phyloP scores from a whole-genome alignment of 2,329 filamentous ascomycete genomes.

The Helicocarpus griseus region DNA sequence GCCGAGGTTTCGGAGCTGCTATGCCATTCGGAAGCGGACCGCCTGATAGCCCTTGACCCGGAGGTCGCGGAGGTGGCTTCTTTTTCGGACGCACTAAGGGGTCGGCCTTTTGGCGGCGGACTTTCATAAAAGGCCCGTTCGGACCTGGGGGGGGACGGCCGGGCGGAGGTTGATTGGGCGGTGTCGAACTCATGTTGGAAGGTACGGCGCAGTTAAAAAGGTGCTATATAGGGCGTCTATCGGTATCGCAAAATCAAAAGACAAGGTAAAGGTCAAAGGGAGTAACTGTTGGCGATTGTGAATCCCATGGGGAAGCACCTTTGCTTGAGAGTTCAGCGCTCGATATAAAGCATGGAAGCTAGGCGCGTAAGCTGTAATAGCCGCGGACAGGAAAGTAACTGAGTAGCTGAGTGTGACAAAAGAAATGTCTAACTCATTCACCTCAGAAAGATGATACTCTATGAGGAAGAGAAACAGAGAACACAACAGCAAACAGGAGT shows the following conservation, averaged over 20 bases:
- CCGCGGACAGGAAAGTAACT: too few relatives aligned
- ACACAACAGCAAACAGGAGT: background rate
- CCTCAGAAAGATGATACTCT: background rate
- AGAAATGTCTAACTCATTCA: background rate
- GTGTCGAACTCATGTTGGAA: conserved; percentile 23
- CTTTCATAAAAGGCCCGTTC: conserved; percentile 35
- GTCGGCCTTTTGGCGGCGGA: conserved; percentile 46
- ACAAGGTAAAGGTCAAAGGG: background rate
- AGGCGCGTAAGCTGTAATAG: too few relatives aligned
- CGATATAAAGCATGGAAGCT: background rate
- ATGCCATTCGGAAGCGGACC: conserved; percentile 14
- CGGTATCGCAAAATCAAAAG: background rate
- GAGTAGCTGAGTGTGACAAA: too few relatives aligned
- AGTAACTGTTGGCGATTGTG: background rate
- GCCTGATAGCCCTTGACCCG: conserved; percentile 2
- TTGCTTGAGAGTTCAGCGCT: background rate
- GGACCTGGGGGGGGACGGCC: conserved; percentile 37
- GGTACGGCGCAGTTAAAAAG: background rate
- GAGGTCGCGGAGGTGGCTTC: conserved; percentile 21
- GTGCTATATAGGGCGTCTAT: background rate
- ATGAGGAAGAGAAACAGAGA: background rate
- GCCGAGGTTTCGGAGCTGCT: conserved; percentile 8
- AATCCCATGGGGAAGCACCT: background rate
- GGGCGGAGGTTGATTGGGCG: conserved; percentile 36
- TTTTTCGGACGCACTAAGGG: conserved; percentile 57